Evolutionary conservation across 495 filamentous ascomycete genomes (phyloP).

Genomic region (Entonaema liquescens): DNA sequence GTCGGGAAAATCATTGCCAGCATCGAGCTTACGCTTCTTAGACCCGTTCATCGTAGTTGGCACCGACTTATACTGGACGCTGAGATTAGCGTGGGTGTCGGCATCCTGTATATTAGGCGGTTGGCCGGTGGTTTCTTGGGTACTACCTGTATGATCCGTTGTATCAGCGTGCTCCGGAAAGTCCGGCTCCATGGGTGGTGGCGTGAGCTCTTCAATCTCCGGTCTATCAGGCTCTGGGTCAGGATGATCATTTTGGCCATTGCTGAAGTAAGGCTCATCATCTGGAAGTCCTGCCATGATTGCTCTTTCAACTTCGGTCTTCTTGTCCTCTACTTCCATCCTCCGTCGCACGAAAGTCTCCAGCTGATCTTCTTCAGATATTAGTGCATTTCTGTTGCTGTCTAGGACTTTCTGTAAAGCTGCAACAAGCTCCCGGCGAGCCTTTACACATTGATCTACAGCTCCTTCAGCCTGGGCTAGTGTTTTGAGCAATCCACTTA

Average conservation of each 20-base stretch:
- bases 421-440: conserved; percentile 76
- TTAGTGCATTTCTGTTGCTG: conserved; percentile 73
- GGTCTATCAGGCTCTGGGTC: conserved; percentile 69
- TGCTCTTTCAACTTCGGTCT: conserved; percentile 84
- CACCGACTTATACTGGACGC: conserved; percentile 56
- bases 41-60: conserved; percentile 54
- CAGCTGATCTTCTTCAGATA: conserved; percentile 70
- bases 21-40: conserved; percentile 80
- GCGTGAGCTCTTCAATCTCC: conserved; percentile 83
- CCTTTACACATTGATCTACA: conserved; percentile 88
- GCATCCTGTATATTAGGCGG: conserved; percentile 51
- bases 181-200: conserved; percentile 60
- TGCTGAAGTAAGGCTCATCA: conserved; percentile 47
- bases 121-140: conserved; percentile 49
- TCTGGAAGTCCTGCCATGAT: conserved; percentile 79
- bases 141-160: conserved; percentile 20
- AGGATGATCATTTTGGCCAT: conserved; percentile 48
- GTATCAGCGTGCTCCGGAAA: conserved; percentile 43
- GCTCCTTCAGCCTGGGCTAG: conserved; percentile 92
- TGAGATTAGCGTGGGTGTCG: conserved; percentile 62
- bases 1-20: conserved; percentile 70
- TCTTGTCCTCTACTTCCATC: conserved; percentile 74
- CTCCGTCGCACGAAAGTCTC: conserved; percentile 67
- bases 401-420: conserved; percentile 84
- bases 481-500: conserved; percentile 84